Evolutionary conservation across 345 rosid genomes (phyloP).

Genomic region (Salix caprea): DNA sequence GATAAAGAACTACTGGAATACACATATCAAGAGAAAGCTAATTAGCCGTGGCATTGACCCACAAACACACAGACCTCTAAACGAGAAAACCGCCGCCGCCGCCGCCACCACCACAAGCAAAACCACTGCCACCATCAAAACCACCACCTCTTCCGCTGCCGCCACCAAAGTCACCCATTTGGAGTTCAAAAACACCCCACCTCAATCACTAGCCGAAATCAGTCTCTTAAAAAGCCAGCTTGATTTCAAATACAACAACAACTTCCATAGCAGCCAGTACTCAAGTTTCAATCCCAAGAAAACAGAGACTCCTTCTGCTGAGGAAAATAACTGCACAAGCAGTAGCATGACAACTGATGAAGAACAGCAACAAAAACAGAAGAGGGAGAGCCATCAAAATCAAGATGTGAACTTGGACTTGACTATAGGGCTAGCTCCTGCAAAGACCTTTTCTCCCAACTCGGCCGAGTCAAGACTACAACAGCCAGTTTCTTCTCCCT

Average conservation of each 20-base stretch:
- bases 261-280: neutral
- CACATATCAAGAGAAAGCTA: constrained; percentile 48
- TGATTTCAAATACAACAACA: constrained; percentile 9
- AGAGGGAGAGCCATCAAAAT: constrained; percentile 3
- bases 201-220: constrained; percentile 5
- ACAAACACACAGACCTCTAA: constrained; percentile 48
- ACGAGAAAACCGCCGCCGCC: constrained; percentile 19
- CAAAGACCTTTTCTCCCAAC: constrained; percentile 17
- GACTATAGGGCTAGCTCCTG: constrained; percentile 37
- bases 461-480: constrained; percentile 43
- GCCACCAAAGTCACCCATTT: constrained; percentile 1
- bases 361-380: constrained; percentile 30
- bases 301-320: constrained; percentile 24
- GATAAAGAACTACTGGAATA: constrained; percentile 55
- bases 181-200: constrained; percentile 1
- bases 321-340: constrained; percentile 43
- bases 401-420: constrained; percentile 45
- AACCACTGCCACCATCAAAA: neutral
- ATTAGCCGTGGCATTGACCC: constrained; percentile 46
- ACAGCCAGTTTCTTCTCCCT: neutral
- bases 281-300: constrained; percentile 14
- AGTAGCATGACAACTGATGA: constrained; percentile 58
- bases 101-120: constrained; percentile 1
- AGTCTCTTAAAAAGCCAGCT: neutral
- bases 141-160: neutral